phyloP scores from a whole-genome alignment of 352 stramenopile species.

The Phytopythium montanum region DNA sequence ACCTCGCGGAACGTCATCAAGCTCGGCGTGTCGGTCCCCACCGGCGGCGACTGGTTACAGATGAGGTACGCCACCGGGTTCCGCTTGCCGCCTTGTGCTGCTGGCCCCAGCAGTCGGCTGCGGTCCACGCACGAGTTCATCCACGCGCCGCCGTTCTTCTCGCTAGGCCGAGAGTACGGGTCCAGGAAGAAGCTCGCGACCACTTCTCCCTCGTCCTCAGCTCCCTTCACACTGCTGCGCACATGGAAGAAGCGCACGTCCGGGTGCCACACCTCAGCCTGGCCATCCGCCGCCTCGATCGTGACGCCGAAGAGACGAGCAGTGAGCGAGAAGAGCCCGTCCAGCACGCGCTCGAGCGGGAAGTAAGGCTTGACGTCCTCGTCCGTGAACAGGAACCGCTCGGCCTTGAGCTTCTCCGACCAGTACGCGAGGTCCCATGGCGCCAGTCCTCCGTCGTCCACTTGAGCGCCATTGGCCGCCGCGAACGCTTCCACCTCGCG shows the following conservation, averaged over 20 bases:
- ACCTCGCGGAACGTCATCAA: slow-evolving; percentile 99
- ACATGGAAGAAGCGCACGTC: slow-evolving; percentile 97
- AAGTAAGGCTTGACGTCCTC: slow-evolving; percentile 98
- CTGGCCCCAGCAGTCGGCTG: slow-evolving; percentile 74
- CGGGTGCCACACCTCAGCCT: slow-evolving; percentile 89
- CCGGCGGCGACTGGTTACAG: slow-evolving; percentile 95
- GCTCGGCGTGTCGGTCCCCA: slow-evolving; percentile 87
- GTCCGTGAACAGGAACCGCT: slow-evolving; percentile 94
- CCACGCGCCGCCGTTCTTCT: slow-evolving; percentile 98
- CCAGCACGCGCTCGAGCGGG: slow-evolving; percentile 88
- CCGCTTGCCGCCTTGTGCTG: slow-evolving; percentile 51
- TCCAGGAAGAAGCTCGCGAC: slow-evolving; percentile 97
- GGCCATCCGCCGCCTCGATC: slow-evolving; percentile 81
- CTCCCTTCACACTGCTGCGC: slow-evolving; percentile 53
- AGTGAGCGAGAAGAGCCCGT: slow-evolving; percentile 96
- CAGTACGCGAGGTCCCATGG: slow-evolving; percentile 96
- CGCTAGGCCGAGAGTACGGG: slow-evolving; percentile 94
- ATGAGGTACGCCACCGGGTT: slow-evolving; percentile 97
- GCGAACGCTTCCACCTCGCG: slow-evolving; percentile 88
- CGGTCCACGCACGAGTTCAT: slow-evolving; percentile 97
- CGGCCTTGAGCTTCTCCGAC: slow-evolving; percentile 94
- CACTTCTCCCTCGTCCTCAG: slow-evolving; percentile 56
- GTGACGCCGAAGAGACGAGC: slow-evolving; percentile 93
- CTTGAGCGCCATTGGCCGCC: slow-evolving; percentile 55
- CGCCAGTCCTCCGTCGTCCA: slow-evolving; percentile 50